These are phyloP conservation scores for Botryotinia calthae DNA, from an alignment of 2,329 filamentous ascomycete species.

Conservation along the genomic window DNA sequence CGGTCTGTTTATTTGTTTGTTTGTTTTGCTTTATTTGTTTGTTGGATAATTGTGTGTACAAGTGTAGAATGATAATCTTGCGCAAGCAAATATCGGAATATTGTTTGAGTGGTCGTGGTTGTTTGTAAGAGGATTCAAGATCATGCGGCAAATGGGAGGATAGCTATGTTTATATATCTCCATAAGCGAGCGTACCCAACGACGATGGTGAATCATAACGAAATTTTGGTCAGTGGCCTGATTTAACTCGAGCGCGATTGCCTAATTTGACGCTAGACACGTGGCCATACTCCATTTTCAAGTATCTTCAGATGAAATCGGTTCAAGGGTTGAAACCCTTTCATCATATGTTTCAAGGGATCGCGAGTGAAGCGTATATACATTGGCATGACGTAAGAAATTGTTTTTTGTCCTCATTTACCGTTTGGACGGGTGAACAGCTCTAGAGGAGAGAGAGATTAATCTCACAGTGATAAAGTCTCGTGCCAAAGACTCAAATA, in stretches of 20 bases:
- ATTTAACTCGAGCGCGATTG: neutral
- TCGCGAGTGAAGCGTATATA: neutral
- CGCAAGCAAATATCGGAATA: neutral
- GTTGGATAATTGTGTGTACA: neutral
- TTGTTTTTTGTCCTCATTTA: neutral
- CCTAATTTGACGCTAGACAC: constrained; percentile 16
- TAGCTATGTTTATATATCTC: constrained; percentile 2
- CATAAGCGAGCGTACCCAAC: constrained; percentile 1
- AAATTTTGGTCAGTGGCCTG: neutral
- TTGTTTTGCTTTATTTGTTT: neutral
- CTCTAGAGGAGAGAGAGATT: neutral
- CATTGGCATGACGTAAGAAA: neutral
- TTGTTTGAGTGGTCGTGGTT: neutral
- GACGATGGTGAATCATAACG: constrained; percentile 13
- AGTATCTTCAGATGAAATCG: neutral
- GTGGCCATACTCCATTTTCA: constrained; percentile 15
- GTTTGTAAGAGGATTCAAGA: neutral
- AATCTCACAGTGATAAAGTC: no score
- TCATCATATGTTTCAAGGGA: neutral
- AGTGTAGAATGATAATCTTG: neutral
- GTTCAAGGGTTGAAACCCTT: neutral
- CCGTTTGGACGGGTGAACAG: neutral
- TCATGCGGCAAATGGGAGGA: neutral
- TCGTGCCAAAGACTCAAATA: neutral
- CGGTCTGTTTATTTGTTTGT: neutral